Evolutionary conservation across 441 rosid species (phyloP).

Genomic region (Bocquillonia castaneifolia): DNA sequence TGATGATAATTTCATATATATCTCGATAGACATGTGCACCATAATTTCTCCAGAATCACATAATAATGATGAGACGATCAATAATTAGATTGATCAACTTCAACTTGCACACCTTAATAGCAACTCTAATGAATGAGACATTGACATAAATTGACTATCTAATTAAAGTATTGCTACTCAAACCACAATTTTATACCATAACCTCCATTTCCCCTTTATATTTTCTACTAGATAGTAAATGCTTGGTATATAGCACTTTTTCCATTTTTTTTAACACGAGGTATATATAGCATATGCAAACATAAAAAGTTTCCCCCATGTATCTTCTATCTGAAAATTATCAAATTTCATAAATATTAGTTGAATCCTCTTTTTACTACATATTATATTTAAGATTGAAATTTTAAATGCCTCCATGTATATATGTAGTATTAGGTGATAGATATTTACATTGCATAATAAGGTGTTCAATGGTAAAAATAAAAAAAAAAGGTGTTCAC

Average conservation of each 20-base stretch:
- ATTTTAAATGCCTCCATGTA: too few species aligned
- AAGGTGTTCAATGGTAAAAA: too few species aligned
- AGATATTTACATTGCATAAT: too few species aligned
- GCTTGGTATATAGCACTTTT: not conserved
- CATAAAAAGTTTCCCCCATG: too few species aligned
- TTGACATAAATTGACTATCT: constrained; percentile 9
- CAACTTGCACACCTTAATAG: constrained; percentile 8
- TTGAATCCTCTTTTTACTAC: too few species aligned
- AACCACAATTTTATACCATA: not conserved
- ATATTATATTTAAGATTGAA: too few species aligned
- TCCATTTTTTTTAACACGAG: too few species aligned
- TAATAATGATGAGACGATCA: constrained; percentile 16
- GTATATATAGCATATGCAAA: too few species aligned
- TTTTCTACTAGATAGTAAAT: not conserved
- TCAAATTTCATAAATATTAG: too few species aligned
- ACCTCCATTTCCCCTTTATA: not conserved
- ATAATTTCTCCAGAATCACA: not conserved
- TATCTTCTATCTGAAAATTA: too few species aligned
- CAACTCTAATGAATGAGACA: not conserved
- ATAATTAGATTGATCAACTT: constrained; percentile 15
- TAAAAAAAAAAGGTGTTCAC: too few species aligned
- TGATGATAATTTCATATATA: not conserved
- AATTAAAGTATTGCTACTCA: not conserved
- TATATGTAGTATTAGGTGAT: too few species aligned
- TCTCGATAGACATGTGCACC: not conserved